Evolutionary conservation across 2,329 filamentous ascomycete species (phyloP), one percentile per base, ranked within the genome.

Genomic region (Fusarium coicis): DNA sequence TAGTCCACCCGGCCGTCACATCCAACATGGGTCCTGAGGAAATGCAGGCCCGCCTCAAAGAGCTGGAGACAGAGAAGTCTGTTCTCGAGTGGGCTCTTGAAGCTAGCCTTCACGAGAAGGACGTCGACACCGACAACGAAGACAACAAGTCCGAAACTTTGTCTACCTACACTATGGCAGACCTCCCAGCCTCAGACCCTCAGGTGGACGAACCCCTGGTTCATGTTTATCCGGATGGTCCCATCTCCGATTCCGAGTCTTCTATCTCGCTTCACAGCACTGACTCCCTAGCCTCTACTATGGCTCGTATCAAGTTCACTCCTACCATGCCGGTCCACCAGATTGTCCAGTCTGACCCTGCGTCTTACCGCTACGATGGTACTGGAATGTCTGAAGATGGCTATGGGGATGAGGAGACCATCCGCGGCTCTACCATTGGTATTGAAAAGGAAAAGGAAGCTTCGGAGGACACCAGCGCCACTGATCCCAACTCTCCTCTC

Each of bases 41-140:
- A 2, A 54, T 54, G 23, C 19, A 30, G 34, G 15, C 19, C 14
- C 50, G 50, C 2, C 34, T 54, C 34, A n/a, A 40, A 11, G 34
- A 54, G 34, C 15, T 54, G 2, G 50, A 54, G 49, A 52, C 49
- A 15, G 34, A 54, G 19, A 54, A n/a, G 23, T 54, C 23, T 30
- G 23, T 54, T 18, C 23, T n/a, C 2, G 34, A 54, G 15, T 54
- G 50, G 50, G 50, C 34, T 12, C 15, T 54, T 10, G 23, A n/a
- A 40, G 34, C 50, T n/a, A 42, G 50, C 26, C 50, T 54, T 40
- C 50, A 54, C 36, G 50, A 39, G 10, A n/a, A 54, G 7, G 49
- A 19, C n/a, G n/a, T 36, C 15, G 34, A 54, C 10, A 28, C 50
- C 9, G 36, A 54, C 11, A 26, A 54, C 3, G 36, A 54, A 37